Evolutionary conservation across 192 early-diverging fungal genomes (phyloP).

Genomic region (Entomortierella beljakovae): DNA sequence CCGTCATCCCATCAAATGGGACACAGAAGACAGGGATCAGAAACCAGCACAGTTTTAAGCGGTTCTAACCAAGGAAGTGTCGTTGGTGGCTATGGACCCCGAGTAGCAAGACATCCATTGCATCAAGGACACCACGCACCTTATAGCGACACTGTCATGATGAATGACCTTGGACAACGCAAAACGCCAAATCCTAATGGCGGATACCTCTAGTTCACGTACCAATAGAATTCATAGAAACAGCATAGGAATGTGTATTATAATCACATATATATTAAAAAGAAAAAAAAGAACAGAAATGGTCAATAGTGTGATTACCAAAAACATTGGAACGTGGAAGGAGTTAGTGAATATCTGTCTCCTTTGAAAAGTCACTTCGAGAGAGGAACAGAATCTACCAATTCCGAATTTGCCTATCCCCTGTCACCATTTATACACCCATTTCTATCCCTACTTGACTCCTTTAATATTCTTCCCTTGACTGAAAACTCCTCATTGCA

Average conservation of each 20-base stretch:
- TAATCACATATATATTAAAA: no score
- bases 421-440: neutral
- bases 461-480: constrained; percentile 38
- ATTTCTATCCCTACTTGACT: neutral
- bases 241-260: neutral
- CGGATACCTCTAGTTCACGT: constrained; percentile 7
- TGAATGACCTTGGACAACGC: constrained; percentile 32
- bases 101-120: constrained; percentile 14
- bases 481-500: constrained; percentile 13
- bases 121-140: constrained; percentile 32
- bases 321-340: neutral
- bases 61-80: constrained; percentile 51
- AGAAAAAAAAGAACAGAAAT: no score
- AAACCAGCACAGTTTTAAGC: constrained; percentile 43
- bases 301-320: no score
- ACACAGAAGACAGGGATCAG: constrained; percentile 27
- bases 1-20: neutral
- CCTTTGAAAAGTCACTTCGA: neutral
- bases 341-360: neutral
- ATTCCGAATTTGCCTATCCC: constrained; percentile 27
- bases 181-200: constrained; percentile 10
- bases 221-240: neutral
- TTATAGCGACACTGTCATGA: constrained; percentile 36
- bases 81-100: constrained; percentile 28
- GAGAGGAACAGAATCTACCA: neutral